phyloP scores from a whole-genome alignment of 805 yeast genomes.

The Cyberlindnera maritima region DNA sequence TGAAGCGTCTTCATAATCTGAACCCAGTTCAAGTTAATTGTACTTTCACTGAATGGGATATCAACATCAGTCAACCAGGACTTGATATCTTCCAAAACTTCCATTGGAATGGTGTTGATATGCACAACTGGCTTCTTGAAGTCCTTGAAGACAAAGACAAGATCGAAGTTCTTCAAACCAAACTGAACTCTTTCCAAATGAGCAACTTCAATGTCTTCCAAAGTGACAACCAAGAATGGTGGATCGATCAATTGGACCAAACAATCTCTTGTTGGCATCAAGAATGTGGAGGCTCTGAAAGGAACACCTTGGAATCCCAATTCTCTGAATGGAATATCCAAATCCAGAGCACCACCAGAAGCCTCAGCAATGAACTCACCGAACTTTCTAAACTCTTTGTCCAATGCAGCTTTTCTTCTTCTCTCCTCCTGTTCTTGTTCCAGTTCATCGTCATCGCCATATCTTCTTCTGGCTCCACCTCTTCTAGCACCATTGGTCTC shows the following conservation, averaged over 20 bases:
- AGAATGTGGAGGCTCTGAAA: constrained; percentile 85
- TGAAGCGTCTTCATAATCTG: constrained; percentile 92
- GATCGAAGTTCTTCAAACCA: constrained; percentile 92
- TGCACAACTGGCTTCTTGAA: constrained; percentile 85
- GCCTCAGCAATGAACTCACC: constrained; percentile 91
- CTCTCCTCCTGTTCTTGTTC: constrained; percentile 99
- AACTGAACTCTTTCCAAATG: constrained; percentile 96
- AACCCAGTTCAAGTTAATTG: constrained; percentile 93
- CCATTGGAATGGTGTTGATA: constrained; percentile 93
- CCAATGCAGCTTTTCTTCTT: constrained; percentile 83
- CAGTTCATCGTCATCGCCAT: constrained; percentile 97
- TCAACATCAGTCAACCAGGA: constrained; percentile 98
- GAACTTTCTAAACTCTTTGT: constrained; percentile 86
- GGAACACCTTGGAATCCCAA: constrained; percentile 98
- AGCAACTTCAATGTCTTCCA: constrained; percentile 90
- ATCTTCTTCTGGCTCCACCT: constrained; percentile 55
- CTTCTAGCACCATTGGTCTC: constrained; percentile 93
- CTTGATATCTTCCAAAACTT: constrained; percentile 84
- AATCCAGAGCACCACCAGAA: constrained; percentile 76
- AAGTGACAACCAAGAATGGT: constrained; percentile 87
- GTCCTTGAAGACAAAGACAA: constrained; percentile 95
- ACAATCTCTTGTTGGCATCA: constrained; percentile 98
- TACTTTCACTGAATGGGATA: constrained; percentile 91
- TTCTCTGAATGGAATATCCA: constrained; percentile 94
- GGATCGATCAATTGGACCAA: constrained; percentile 91